phyloP scores from a whole-genome alignment of 768 basidiomycete species.

The Termitomyces sp. region DNA sequence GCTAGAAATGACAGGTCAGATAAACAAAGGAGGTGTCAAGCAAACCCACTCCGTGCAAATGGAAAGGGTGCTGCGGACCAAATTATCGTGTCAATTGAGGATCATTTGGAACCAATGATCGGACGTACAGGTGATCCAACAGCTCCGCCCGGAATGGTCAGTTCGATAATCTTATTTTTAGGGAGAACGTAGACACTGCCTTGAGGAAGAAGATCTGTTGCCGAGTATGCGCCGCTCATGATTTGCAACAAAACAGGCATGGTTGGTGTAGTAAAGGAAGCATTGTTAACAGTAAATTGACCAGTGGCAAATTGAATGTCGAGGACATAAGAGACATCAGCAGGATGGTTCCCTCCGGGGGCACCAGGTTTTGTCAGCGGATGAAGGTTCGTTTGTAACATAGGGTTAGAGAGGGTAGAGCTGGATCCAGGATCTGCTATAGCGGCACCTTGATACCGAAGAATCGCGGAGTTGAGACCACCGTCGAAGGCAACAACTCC shows the following conservation, averaged over 20 bases:
- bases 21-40: neutral
- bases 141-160: slow-evolving; percentile 31
- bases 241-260: neutral
- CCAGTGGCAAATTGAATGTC: neutral
- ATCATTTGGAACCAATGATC: neutral
- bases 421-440: neutral
- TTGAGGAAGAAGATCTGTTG: slow-evolving; percentile 23
- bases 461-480: neutral
- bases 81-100: neutral
- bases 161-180: slow-evolving; percentile 37
- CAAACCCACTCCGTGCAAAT: neutral
- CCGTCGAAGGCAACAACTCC: neutral
- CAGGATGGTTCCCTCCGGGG: neutral
- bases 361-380: neutral
- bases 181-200: slow-evolving; percentile 40
- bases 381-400: neutral
- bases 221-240: neutral
- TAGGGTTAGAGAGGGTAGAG: neutral
- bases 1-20: too few species aligned
- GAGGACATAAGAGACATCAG: neutral
- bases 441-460: neutral
- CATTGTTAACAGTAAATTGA: neutral
- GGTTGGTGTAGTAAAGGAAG: neutral
- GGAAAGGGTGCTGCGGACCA: neutral
- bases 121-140: slow-evolving; percentile 23